Percentiles rank a stretch among this genome's conserved stretches.
These are phyloP conservation scores for Aegilops umbellulata DNA, from an alignment of 176 grass and related monocot species.

Conservation along the genomic window DNA sequence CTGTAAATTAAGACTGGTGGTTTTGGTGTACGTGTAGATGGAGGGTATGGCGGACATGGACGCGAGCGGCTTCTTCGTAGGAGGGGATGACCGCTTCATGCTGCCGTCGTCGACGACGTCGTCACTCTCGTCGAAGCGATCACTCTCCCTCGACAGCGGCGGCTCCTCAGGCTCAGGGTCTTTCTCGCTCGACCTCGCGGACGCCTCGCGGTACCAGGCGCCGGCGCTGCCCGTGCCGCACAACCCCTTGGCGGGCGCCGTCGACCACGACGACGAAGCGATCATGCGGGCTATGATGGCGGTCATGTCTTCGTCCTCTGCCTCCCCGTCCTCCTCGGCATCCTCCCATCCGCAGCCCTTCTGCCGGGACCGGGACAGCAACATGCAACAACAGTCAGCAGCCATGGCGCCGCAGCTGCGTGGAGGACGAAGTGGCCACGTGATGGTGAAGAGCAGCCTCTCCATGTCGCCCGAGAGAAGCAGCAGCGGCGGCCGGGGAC, in stretches of 20 bases:
- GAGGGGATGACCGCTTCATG: background rate
- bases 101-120: constrained; percentile 11
- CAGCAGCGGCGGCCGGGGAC: constrained; percentile 13
- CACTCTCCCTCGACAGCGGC: constrained; percentile 58
- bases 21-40: background rate
- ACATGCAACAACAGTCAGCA: background rate
- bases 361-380: background rate
- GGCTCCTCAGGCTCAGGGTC: constrained; percentile 36
- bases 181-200: constrained; percentile 21
- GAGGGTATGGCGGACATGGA: constrained; percentile 26
- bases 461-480: constrained; percentile 22
- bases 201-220: background rate
- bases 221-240: background rate
- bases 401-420: constrained; percentile 7
- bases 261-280: constrained; percentile 36
- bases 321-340: constrained; percentile 59
- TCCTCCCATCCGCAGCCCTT: constrained; percentile 13
- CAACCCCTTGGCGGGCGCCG: constrained; percentile 3
- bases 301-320: constrained; percentile 66
- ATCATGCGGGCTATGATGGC: constrained; percentile 83
- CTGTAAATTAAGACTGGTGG: background rate
- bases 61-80: constrained; percentile 8
- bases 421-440: constrained; percentile 8
- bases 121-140: constrained; percentile 47
- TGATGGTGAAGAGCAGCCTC: constrained; percentile 51